Percentiles rank a stretch among this genome's conserved stretches.
These are phyloP conservation scores for Coemansia sp. DNA, from an alignment of 192 early-diverging fungal genomes.

Conservation along the genomic window DNA sequence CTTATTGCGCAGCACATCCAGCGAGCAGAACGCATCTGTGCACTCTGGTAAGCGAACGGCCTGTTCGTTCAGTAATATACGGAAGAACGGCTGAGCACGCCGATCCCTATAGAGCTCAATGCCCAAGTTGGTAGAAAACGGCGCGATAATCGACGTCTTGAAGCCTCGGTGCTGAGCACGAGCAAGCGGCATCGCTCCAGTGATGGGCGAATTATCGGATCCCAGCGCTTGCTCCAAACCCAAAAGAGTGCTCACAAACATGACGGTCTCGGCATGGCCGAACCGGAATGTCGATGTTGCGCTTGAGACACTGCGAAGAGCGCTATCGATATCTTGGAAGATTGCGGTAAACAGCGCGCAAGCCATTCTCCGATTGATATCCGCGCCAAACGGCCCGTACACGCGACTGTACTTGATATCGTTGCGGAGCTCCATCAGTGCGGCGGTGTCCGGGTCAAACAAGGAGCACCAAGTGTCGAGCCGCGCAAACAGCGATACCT, in stretches of 20 bases:
- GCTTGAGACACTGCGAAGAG: not conserved
- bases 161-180: constrained; percentile 23
- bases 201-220: constrained; percentile 7
- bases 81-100: constrained; percentile 15
- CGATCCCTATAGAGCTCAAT: constrained; percentile 36
- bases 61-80: constrained; percentile 39
- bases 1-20: constrained; percentile 24
- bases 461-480: constrained; percentile 35
- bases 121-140: constrained; percentile 39
- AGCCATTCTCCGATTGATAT: constrained; percentile 34
- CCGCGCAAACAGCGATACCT: constrained; percentile 24
- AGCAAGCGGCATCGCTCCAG: constrained; percentile 26
- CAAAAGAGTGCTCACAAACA: constrained; percentile 43
- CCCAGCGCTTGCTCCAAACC: constrained; percentile 31
- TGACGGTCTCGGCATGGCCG: constrained; percentile 47
- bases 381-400: constrained; percentile 33
- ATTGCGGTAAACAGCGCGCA: constrained; percentile 33
- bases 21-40: constrained; percentile 16
- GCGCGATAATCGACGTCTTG: constrained; percentile 20
- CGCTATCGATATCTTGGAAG: constrained; percentile 16
- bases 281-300: constrained; percentile 43
- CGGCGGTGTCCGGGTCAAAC: constrained; percentile 18
- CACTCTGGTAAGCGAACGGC: constrained; percentile 21
- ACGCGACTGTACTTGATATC: constrained; percentile 45
- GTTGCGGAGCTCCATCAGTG: constrained; percentile 37